A percentile compares a stretch with the other conserved stretches of the same genome.
phyloP scores from a whole-genome alignment of 306 rosid species.

The Prunus padus region DNA sequence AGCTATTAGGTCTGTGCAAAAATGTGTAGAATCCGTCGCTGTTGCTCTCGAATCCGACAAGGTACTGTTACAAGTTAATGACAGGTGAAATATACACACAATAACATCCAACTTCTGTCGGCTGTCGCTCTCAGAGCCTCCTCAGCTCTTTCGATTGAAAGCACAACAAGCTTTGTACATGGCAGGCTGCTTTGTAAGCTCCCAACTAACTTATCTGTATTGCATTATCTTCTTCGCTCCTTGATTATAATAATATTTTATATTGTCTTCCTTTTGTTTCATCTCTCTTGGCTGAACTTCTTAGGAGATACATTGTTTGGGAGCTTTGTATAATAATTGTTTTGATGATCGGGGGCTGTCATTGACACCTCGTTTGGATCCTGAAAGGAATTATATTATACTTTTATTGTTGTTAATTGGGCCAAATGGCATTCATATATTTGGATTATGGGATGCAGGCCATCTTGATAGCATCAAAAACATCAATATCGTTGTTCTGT shows the following conservation, averaged over 20 bases:
- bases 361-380: background rate
- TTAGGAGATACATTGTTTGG: background rate
- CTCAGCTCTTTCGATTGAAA: background rate
- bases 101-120: background rate
- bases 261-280: background rate
- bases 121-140: background rate
- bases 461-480: slow-evolving; percentile 32
- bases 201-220: background rate
- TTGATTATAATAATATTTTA: background rate
- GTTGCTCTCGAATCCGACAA: background rate
- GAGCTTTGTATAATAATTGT: background rate
- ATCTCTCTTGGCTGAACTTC: background rate
- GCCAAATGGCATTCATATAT: slow-evolving; percentile 14
- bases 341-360: background rate
- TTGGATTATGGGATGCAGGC: slow-evolving; percentile 13
- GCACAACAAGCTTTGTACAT: background rate
- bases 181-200: background rate
- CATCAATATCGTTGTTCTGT: slow-evolving; percentile 20
- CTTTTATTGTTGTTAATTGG: background rate
- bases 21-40: background rate
- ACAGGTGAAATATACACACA: background rate
- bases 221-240: background rate
- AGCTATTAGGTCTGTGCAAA: background rate
- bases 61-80: background rate
- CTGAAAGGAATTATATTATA: background rate